Conservation (phyloP, 345 rosid genomes). For the Camelina sativa region DNA sequence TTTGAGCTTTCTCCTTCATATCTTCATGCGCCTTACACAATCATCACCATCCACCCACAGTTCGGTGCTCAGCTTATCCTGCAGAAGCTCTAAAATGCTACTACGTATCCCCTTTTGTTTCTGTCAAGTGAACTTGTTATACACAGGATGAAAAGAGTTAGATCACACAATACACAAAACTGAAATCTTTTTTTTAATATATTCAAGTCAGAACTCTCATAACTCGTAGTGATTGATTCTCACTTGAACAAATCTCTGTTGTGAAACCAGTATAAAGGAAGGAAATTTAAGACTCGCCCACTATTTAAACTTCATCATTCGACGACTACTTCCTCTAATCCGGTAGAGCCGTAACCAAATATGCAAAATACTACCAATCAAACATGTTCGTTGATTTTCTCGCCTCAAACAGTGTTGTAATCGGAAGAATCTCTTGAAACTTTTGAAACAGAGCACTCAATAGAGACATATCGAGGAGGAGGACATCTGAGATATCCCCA, state of each 20-base stretch:
- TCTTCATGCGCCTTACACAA: slow-evolving; percentile 51
- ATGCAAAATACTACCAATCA: neutral
- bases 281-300: neutral
- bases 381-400: neutral
- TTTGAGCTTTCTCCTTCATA: slow-evolving; percentile 60
- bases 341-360: neutral
- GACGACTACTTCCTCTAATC: neutral
- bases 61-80: slow-evolving; percentile 48
- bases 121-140: neutral
- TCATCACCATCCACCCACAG: slow-evolving; percentile 48
- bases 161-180: neutral
- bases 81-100: slow-evolving; percentile 15
- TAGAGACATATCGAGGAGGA: no score
- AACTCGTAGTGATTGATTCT: no score
- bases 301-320: neutral
- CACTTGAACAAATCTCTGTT: neutral
- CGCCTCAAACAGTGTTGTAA: neutral
- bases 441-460: no score
- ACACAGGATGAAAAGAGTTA: no score
- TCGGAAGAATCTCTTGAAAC: no score
- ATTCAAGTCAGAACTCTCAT: no score
- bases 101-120: neutral
- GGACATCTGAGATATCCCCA: neutral
- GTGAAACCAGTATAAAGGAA: neutral
- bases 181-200: no score